Evolutionary conservation across 2,329 filamentous ascomycete species (phyloP).

Genomic region (Ceratocystis papillata): DNA sequence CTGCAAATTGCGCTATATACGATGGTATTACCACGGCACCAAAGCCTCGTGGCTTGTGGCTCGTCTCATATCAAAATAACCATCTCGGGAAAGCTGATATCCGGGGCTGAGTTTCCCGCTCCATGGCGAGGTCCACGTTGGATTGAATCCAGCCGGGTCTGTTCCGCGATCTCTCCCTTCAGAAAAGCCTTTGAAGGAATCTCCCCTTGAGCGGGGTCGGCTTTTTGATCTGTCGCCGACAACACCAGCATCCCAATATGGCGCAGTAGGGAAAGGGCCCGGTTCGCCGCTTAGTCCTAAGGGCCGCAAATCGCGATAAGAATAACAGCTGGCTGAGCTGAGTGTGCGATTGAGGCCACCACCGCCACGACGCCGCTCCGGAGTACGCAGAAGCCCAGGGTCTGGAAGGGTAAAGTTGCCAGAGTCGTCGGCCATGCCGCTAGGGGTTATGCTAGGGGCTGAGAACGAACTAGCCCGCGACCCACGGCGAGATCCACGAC

Average conservation of each 20-base stretch:
- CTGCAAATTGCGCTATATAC: background rate
- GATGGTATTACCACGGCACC: background rate
- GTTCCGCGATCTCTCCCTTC: constrained; percentile 23
- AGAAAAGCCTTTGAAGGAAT: constrained; percentile 23
- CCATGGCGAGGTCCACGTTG: constrained; percentile 19
- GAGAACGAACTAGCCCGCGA: constrained; percentile 7
- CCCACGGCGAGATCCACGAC: constrained; percentile 10
- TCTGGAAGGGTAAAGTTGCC: background rate
- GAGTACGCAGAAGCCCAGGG: background rate
- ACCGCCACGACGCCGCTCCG: background rate
- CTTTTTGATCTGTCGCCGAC: background rate
- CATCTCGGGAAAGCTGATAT: background rate
- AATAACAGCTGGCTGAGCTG: background rate
- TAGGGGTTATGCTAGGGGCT: background rate
- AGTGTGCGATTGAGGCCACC: background rate
- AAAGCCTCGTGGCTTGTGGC: constrained; percentile 20
- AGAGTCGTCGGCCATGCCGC: background rate
- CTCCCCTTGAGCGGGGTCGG: constrained; percentile 11
- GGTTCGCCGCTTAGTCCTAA: background rate
- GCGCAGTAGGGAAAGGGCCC: background rate
- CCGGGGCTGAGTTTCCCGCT: constrained; percentile 7
- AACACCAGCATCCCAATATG: background rate
- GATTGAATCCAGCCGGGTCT: constrained; percentile 11
- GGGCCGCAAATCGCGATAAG: constrained; percentile 8
- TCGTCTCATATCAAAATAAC: constrained; percentile 19